Base-by-base conservation (phyloP, 495 filamentous ascomycete genomes). In the Beverwykella pulmonaria region DNA sequence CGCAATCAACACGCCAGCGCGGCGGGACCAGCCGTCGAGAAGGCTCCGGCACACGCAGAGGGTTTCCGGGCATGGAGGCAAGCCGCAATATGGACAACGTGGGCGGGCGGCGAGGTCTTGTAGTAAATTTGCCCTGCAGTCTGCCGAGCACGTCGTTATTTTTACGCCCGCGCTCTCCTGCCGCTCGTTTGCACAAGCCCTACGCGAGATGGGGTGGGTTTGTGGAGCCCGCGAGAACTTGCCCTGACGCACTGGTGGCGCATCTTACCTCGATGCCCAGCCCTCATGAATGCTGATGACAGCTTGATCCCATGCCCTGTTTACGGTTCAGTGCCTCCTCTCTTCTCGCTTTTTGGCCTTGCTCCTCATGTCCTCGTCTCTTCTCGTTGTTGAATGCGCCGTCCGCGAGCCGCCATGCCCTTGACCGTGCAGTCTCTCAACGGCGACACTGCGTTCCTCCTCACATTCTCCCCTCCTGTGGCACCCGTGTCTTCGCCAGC, bases 401-500 rank as follows among this genome's bases (percentile, higher is more conserved):
- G 22, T 20, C 25, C 39, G 50, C 54, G 53, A 41, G 41, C 53
- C 26, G 64, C 62, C 59, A 92, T 92, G 89, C 82, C 88, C 6
- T 71, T 91, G 50, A 85, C 80, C 6, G 74, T 91, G 67, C 84
- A 86, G 69, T 81, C 86, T 56, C 81, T 92, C 32, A 91, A 92
- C 71, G 82, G 81, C 44, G 89, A 92, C 74, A 83, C 86, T 29
- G 87, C 87, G 7, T 90, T 91, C 74, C 82, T 89, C 20, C 79
- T 91, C 27, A 82, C 84, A 54, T 88, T 90, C 70, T 77, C 82
- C 56, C 85, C 86, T 25, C 65, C 71, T 26, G 69, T 72, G 26
- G 72, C 78, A 8, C 71, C 75, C 50, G 15, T 64, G 61, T 78
- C 75, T 53, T 73, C 65, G 68, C 77, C 56, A 15, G 75, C 68